phyloP scores from a whole-genome alignment of 2,329 filamentous ascomycete species.

The Cordyceps militaris region DNA sequence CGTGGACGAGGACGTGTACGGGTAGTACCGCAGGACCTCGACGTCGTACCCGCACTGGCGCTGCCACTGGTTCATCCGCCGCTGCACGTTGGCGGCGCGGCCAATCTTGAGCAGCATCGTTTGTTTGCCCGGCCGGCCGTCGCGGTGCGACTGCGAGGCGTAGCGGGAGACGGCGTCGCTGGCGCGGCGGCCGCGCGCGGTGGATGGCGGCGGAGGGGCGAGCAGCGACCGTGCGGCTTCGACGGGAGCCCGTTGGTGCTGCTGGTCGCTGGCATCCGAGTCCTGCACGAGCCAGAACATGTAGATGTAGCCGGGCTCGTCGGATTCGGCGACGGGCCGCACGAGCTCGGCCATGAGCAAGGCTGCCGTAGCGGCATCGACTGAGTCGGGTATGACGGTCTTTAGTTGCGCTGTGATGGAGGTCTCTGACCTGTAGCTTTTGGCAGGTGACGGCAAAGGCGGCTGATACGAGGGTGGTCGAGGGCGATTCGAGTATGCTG shows the following conservation, averaged over 20 bases:
- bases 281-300: conserved; percentile 90
- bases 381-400: conserved; percentile 57
- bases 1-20: conserved; percentile 43
- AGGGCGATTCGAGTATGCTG: conserved; percentile 18
- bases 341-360: conserved; percentile 68
- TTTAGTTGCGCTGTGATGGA: conserved; percentile 28
- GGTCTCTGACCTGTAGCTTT: conserved; percentile 24
- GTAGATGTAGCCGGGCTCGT: conserved; percentile 89
- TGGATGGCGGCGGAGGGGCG: conserved; percentile 39
- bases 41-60: conserved; percentile 87
- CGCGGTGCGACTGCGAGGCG: conserved; percentile 24
- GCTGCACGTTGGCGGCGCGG: conserved; percentile 73
- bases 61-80: conserved; percentile 87
- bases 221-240: conserved; percentile 55
- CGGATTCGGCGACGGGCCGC: conserved; percentile 59
- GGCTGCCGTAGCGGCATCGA: conserved; percentile 62
- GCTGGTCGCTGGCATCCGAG: conserved; percentile 26
- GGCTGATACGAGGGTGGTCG: conserved; percentile 15
- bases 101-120: conserved; percentile 64
- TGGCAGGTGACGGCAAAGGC: conserved; percentile 23
- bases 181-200: conserved; percentile 40
- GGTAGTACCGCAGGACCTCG: conserved; percentile 85
- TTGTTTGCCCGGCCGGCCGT: conserved; percentile 18
- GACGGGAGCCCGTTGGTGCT: conserved; percentile 43
- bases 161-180: conserved; percentile 51